Evolutionary conservation across 176 grass and related monocot genomes (phyloP), one percentile per base, ranked within the genome.

Genomic region (Leersia perrieri): DNA sequence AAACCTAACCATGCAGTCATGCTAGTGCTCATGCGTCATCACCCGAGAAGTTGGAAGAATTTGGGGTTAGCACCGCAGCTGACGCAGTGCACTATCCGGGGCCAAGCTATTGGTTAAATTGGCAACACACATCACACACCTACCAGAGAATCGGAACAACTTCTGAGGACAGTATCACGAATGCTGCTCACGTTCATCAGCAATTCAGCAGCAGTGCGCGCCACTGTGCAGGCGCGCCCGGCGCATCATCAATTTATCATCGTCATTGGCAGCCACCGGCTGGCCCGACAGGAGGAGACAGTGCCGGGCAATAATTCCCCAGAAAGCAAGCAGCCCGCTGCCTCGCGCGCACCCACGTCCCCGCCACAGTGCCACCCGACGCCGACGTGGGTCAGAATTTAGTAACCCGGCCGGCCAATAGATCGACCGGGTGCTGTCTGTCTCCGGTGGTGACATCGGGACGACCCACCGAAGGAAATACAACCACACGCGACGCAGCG

Each of bases 261-360:
- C 36, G 11, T 16, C 62, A 0, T 18, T 13, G 0, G 33, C 3
- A 12, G 14, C 32, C 18, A 55, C 25, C 16, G 31, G 15, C 16
- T 64, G 68, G 75, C 33, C 53, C 30, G 9, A 22, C 14, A 25
- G 34, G 23, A 62, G n/a, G 66, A 29, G 66, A 64, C 75, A 72
- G 1, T 0, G 39, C 40, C 14, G 33, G 45, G 3, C 47, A 84
- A 84, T 84, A 77, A 84, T 84, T 67, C 11, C 33, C 33, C 33
- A 15, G 5, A 44, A 40, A 57, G 42, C 33, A 15, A 58, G 22
- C 53, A 8, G 7, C 2, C 51, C 51, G 51, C 51, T 23, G 53
- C 22, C n/a, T n/a, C 49, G 49, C 49, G 49, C 49, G 49, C 49
- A n/a, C 49, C 49, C 49, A 22, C 49, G 49, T n/a, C 49, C 18